Base-by-base conservation (phyloP, 331 rosid species). In the Ulmus americana region DNA sequence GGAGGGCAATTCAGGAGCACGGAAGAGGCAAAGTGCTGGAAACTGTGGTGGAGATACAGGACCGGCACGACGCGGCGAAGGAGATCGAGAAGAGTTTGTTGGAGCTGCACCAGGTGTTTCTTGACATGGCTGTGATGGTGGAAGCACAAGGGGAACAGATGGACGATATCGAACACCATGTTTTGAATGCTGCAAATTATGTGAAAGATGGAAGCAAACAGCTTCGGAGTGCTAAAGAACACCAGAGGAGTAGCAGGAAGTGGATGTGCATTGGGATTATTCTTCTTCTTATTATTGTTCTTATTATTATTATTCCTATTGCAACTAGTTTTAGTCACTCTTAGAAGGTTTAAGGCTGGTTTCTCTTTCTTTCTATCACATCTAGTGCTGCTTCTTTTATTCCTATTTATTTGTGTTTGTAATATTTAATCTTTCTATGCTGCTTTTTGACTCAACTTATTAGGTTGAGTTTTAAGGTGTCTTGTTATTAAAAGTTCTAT, bases 71-170 rank as follows among this genome's bases (percentile, higher is more conserved):
- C 44, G 47, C 94, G 1, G 97, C 96, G 0, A 86, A 82, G 63
- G 97, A 84, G 59, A 74, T 91, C 0, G 97, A 91, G 75, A 80
- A 76, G 82, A 91, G 90, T 48, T 65, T 91, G 68, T 41, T 86
- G 55, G 96, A 88, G 84, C 80, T 91, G 39, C 97, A 91, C 49
- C 96, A 88, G 68, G 83, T 91, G 72, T 91, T 91, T 42, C 51
- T 91, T 76, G 97, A 91, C 47, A 91, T 91, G 97, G 97, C 97
- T 8, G 97, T 91, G 7, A 83, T 91, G 97, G 96, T 91, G 67
- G 96, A 91, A 64, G 92, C 92, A 1, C 97, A 91, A 44, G 96
- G 96, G 3, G 97, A 88, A 73, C 80, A 91, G 64, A 86, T 91
- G 90, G 97, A 91, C 51, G 87, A 91, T 55, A 91, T 91, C 45